Base-by-base conservation (phyloP, 768 basidiomycete species). In the Termitomyces sp. region DNA sequence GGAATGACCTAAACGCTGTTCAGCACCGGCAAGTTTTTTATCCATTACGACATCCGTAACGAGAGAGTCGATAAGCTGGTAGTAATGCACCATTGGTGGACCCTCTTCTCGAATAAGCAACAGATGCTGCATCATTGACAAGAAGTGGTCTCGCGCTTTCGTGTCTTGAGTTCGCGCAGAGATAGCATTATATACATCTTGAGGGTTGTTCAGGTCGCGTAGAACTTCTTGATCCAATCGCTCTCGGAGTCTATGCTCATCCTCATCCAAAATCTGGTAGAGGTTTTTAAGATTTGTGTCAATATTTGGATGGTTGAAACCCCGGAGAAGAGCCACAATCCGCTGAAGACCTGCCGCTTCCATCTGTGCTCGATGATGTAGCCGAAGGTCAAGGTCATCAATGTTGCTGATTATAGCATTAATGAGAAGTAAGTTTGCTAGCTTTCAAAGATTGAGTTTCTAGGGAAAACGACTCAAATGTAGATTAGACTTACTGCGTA, bases 41-140 rank as follows among this genome's bases (percentile, higher is more conserved):
- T 95, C 94, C 73, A 96, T 82, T 6, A 98, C 94, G 58, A 98
- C 84, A 67, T 94, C 89, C 47, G 92, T 86, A 46, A 98, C 83
- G 46, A 98, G 77, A 7, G 88, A 86, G 69, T 98, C 93, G 62
- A 99, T 79, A 37, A 99, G 81, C 69, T 92, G 92, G 71, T 90
- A 98, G 69, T 95, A 91, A 62, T 93, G 90, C 44, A 86, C 85
- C 72, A 92, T 83, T 28, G 86, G 79, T 36, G 88, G 87, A 5
- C 88, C 92, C 63, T 98, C 92, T 64, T 92, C 90, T 54, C 89
- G 84, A 62, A 98, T 90, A 62, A 98, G 83, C 20, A 98, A 78
- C 56, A 99, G 71, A 72, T 98, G 94, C 67, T 94, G 93, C 82
- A 98, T 83, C 71, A 94, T 89, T n/a, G 92, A 92, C 42, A 95